Base-by-base conservation (phyloP, 495 filamentous ascomycete species). In the Penicillium manginii region DNA sequence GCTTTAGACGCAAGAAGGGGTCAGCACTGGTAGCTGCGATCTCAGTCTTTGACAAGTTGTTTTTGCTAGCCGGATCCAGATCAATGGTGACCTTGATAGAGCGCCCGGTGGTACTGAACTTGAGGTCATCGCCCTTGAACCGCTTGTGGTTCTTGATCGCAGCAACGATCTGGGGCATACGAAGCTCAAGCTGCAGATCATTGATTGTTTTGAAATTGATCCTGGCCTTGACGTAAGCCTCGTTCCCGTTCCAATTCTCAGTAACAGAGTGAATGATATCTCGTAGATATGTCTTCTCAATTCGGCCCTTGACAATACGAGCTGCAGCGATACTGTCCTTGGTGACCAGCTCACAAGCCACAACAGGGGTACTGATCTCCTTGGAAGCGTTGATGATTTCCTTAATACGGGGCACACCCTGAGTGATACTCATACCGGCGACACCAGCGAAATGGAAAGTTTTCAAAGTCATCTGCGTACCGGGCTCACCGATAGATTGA, bases 401-500 rank as follows among this genome's bases (percentile, higher is more conserved):
- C 77, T 98, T 98, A 73, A 98, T 98, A 85, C 94, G 94, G 2
- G 94, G 94, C 2, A 98, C 94, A 88, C 94, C 94, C 69, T 96
- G 91, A 0, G 96, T 98, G 65, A 98, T 94, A 81, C 90, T 96
- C 93, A 98, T 97, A 66, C 92, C 92, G 22, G 93, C 96, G 60
- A 98, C 96, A 89, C 94, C 94, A 66, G 94, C 94, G 78, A 98
- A 98, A 88, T 98, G 94, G 87, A 98, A 98, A 71, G 94, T 98
- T 78, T 98, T 98, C 65, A 98, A 79, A 2, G 94, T 98, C 96
- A 98, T 98, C 74, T 98, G 96, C 4, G 96, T 98, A 70, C 96
- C 94, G 0, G 96, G 94, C 67, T 98, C 96, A 69, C 96, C 94
- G 67, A 98, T 98, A 29, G 92, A 97, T 74, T 98, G 96, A 14